Base-by-base conservation (phyloP, 2,329 filamentous ascomycete genomes). In the Calonectria pauciramosa region DNA sequence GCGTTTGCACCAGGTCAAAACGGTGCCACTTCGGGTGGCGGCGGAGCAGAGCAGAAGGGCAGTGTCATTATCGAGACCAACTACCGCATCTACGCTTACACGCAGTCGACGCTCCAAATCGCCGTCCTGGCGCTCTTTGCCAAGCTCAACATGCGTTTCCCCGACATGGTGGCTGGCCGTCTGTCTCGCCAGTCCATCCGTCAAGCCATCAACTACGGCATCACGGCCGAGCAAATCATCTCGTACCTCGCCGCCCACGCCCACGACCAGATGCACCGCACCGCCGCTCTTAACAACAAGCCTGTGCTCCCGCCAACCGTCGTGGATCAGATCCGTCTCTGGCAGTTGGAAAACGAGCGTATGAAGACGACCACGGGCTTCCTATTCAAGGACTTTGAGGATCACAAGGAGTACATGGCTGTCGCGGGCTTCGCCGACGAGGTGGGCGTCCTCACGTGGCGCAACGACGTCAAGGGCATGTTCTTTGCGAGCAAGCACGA, bases 41-140 rank as follows among this genome's bases (percentile, higher is more conserved):
- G 84, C 30, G 82, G 71, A 34, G 81, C 85, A 68, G 87, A 90
- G 23, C 86, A 88, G 76, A 93, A 93, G 81, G 96, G 96, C 76
- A 97, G 95, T 87, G 95, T 99, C 82, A 96, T 99, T 81, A 92
- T 99, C 78, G 97, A 99, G 87, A 99, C 97, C 11, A 99, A 99
- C 86, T 99, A 98, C 87, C 94, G 97, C 32, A 88, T 99, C 79
- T 99, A 99, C 87, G 97, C 97, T 38, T 99, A 99, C 87, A 99
- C 97, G 9, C 94, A 94, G 41, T 98, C 96, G 0, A 95, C 96
- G 0, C 91, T 99, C 0, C 96, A 98, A 85, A 99, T 99, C 77
- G 95, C 96, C 69, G 95, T 99, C 74, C 93, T 99, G 59, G 93
- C 94, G 49, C 93, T 99, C 77, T 99, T 99, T 87, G 92, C 94